Conservation (phyloP, 1,284 basidiomycete genomes). For the Rhodotorula mucilaginosa region DNA sequence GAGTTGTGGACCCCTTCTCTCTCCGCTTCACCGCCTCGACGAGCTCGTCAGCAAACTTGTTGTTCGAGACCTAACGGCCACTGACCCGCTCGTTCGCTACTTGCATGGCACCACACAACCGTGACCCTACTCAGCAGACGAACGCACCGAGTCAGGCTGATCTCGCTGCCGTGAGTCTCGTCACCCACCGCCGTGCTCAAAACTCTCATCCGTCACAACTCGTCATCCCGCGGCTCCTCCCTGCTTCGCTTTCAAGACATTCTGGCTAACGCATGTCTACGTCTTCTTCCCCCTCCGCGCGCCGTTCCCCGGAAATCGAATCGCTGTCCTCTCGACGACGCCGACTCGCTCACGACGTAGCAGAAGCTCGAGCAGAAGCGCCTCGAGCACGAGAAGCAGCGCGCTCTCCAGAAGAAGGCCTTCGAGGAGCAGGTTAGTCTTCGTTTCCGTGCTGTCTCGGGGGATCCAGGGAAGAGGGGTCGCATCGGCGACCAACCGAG, state of each 20-base stretch:
- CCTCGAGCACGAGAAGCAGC: conserved; percentile 81
- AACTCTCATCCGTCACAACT: background rate
- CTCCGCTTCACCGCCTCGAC: background rate
- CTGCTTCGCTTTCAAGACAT: background rate
- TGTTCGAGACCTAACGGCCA: no score
- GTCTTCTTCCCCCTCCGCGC: background rate
- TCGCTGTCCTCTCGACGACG: background rate
- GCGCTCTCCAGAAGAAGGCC: conserved; percentile 74
- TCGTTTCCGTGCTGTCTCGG: no score
- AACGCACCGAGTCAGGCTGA: conserved; percentile 8
- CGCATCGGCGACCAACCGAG: background rate
- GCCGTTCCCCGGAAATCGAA: background rate
- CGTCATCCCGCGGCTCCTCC: background rate
- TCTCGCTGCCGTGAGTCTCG: conserved; percentile 17
- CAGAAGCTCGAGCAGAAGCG: conserved; percentile 87
- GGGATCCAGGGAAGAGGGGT: no score
- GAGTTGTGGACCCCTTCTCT: conserved; percentile 38
- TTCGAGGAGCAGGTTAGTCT: conserved; percentile 89
- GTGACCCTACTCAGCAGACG: conserved; percentile 5
- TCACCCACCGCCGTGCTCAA: background rate
- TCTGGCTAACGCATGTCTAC: background rate
- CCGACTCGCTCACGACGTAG: background rate
- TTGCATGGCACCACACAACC: background rate
- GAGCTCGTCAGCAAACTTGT: background rate
- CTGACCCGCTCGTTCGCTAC: background rate